Percentiles rank a stretch among this genome's conserved stretches.
Evolutionary conservation across 2,329 filamentous ascomycete species (phyloP).

Genomic region (Cercospora sp.): DNA sequence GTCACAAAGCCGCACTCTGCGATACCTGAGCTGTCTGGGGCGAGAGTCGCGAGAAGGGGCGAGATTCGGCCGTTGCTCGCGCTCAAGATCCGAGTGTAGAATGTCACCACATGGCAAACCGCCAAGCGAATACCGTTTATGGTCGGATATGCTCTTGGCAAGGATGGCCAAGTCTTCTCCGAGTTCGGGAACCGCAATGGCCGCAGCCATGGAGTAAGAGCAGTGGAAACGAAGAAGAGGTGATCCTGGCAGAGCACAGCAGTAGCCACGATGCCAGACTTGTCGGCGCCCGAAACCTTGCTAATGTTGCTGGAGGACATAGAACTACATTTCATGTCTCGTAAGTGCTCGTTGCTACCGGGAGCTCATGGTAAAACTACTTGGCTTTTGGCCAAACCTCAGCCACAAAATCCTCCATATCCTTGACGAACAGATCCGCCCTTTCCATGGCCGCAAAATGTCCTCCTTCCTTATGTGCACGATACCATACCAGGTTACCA

Average conservation of each 20-base stretch:
- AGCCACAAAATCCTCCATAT: conserved; percentile 38
- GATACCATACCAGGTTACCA: conserved; percentile 44
- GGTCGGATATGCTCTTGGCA: not conserved
- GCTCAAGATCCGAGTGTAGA: not conserved
- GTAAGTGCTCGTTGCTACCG: not conserved
- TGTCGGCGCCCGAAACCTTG: not conserved
- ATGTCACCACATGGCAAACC: not conserved
- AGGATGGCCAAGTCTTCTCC: not conserved
- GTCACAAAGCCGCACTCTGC: no score
- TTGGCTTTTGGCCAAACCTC: conserved; percentile 33
- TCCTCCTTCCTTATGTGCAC: conserved; percentile 42
- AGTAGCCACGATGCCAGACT: not conserved
- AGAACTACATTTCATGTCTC: not conserved
- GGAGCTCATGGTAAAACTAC: not conserved
- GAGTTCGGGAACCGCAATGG: not conserved
- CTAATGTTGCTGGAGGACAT: not conserved
- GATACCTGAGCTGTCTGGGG: no score
- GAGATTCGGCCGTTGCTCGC: conserved; percentile 3
- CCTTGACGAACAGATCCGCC: conserved; percentile 33
- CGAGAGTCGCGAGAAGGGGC: not conserved
- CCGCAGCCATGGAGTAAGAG: not conserved
- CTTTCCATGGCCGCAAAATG: conserved; percentile 43
- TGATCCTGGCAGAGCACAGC: not conserved
- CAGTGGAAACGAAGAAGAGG: not conserved
- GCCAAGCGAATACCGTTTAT: not conserved